Evolutionary conservation across 441 rosid species (phyloP).

Genomic region (Flueggea neowawraea): DNA sequence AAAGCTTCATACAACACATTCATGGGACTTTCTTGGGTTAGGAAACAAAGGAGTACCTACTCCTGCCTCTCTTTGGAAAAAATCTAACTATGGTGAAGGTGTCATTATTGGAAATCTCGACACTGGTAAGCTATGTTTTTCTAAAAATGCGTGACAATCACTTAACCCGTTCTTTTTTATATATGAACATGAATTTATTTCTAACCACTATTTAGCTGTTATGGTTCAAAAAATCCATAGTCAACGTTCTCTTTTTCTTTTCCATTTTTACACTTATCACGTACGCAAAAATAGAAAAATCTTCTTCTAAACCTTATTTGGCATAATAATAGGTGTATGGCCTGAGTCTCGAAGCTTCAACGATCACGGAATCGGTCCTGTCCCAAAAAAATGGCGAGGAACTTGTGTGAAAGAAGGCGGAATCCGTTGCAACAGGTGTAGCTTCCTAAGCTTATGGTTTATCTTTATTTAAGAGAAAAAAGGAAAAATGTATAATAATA

Average conservation of each 20-base stretch:
- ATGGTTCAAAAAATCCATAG: too few relatives aligned
- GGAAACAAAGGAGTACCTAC: slow-evolving; percentile 27
- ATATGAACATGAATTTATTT: background rate
- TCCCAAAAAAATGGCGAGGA: slow-evolving; percentile 58
- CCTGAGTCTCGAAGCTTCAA: slow-evolving; percentile 57
- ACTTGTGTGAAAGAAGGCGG: slow-evolving; percentile 24
- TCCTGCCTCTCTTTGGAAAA: slow-evolving; percentile 36
- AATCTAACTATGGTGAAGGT: slow-evolving; percentile 50
- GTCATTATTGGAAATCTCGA: slow-evolving; percentile 60
- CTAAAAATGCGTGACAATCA: too few relatives aligned
- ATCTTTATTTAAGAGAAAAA: too few relatives aligned
- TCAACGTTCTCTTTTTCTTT: too few relatives aligned
- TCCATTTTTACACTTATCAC: too few relatives aligned
- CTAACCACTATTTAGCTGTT: too few relatives aligned
- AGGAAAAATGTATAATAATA: too few relatives aligned
- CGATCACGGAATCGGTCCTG: slow-evolving; percentile 39
- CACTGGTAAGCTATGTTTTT: slow-evolving; percentile 29
- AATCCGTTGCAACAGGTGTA: slow-evolving; percentile 52
- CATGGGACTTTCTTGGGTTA: slow-evolving; percentile 56
- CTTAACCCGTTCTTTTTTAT: too few relatives aligned
- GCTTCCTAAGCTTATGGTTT: background rate
- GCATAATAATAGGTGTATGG: slow-evolving; percentile 46
- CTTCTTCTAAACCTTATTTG: too few relatives aligned
- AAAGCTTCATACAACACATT: slow-evolving; percentile 51
- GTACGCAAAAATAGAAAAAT: too few relatives aligned